Evolutionary conservation across 768 basidiomycete genomes (phyloP).

Genomic region (Pleurotus tuoliensis): DNA sequence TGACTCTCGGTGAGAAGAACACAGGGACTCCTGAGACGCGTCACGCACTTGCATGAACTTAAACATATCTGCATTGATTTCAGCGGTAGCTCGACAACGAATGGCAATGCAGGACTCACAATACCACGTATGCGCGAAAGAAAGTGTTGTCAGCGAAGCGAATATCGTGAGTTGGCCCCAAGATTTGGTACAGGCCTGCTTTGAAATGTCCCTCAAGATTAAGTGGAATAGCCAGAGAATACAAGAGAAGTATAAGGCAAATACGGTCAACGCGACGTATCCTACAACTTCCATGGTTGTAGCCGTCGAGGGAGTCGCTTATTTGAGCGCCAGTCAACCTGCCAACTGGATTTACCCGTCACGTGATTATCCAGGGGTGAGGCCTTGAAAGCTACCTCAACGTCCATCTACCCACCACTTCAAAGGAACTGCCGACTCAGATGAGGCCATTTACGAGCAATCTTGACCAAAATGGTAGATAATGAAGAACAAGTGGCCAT

Average conservation of each 20-base stretch:
- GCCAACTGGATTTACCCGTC: no score
- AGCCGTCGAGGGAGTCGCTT: background rate
- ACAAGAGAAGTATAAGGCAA: slow-evolving; percentile 8
- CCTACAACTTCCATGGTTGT: slow-evolving; percentile 1
- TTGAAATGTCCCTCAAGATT: slow-evolving; percentile 8
- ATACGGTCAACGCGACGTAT: slow-evolving; percentile 7
- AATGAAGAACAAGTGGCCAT: no score
- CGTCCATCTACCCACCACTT: no score
- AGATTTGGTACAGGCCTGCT: background rate
- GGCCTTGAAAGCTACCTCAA: no score
- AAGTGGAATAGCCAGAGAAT: slow-evolving; percentile 8
- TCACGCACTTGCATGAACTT: slow-evolving; percentile 30
- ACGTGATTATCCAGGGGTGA: no score
- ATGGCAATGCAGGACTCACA: slow-evolving; percentile 30
- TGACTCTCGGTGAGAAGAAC: slow-evolving; percentile 12
- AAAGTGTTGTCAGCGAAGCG: slow-evolving; percentile 27
- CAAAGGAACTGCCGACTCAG: no score
- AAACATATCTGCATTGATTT: slow-evolving; percentile 36
- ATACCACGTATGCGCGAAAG: slow-evolving; percentile 46
- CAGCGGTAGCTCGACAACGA: background rate
- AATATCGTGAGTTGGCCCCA: slow-evolving; percentile 17
- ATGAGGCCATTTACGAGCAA: no score
- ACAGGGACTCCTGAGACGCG: background rate
- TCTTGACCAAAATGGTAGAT: no score
- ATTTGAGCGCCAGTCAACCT: no score